Evolutionary conservation across 176 grass and related monocot genomes (phyloP), one percentile per base, ranked within the genome.

Genomic region (Dendrocalamus sinicus): DNA sequence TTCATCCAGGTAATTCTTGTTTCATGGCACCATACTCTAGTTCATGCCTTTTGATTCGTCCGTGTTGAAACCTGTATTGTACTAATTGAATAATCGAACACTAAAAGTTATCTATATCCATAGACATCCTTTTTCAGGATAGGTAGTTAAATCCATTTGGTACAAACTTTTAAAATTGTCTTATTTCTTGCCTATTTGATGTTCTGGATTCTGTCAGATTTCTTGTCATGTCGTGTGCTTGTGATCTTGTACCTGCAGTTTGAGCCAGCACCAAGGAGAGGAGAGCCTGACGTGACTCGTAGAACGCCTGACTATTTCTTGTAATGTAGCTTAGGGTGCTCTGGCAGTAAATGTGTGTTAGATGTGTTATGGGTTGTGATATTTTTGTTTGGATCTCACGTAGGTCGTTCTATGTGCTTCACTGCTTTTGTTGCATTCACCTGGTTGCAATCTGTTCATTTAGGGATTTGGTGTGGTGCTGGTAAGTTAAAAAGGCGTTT

Each of bases 1-100:
- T 93, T 93, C 75, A 93, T 93, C 86, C 92, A 93, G 89, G 92
- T 87, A 81, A 70, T 55, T 80, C 35, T 9, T 60, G 9, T 46
- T 66, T 28, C 6, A 14, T 43, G 16, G 19, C 14, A 16, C 22
- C 70, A 37, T 37, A 0, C 12, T 76, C 10, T 76, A 8, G 30
- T 52, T n/a, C 52, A 1, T 11, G 45, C 19, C 6, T 40, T 73
- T 9, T 58, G 52, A 53, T 5, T 53, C 6, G 51, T 19, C 15
- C 51, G 6, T 53, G 51, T 53, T 53, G 51, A 17, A 53, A 53
- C 5, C 51, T 59, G 20, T 22, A 59, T 59, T 0, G 20, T 59
- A 23, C n/a, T 9, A 59, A 59, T 1, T 59, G 22, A 23, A n/a
- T 22, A n/a, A 59, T 4, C 9, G 1, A 3, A 10, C 8, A n/a